Conservation (phyloP, 2,329 filamentous ascomycete genomes). For the Juglanconis juglandina region DNA sequence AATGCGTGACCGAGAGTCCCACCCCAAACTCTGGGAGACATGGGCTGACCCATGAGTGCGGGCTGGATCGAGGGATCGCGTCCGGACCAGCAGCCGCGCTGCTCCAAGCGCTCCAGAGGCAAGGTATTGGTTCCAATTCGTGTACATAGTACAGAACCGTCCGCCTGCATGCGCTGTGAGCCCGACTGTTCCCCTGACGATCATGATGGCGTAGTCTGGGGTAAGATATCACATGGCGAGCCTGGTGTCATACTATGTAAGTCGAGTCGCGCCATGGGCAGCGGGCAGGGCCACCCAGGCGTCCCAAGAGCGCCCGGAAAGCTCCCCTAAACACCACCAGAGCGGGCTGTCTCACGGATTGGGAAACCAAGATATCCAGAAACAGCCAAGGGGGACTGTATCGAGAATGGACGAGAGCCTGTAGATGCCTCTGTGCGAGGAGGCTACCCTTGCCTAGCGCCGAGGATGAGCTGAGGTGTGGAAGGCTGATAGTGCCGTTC, state of each 20-base stretch:
- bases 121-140: constrained; percentile 2
- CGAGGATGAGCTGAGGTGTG: constrained; percentile 23
- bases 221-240: constrained; percentile 13
- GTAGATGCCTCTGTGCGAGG: constrained; percentile 25
- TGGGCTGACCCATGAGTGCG: constrained; percentile 5
- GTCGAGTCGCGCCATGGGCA: neutral
- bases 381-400: constrained; percentile 12
- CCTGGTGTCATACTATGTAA: neutral
- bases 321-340: neutral
- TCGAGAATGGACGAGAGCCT: constrained; percentile 29
- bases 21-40: constrained; percentile 1
- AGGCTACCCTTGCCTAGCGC: constrained; percentile 23
- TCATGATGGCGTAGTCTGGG: constrained; percentile 17
- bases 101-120: neutral
- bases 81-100: constrained; percentile 4
- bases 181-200: constrained; percentile 15
- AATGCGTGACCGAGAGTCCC: constrained; percentile 2
- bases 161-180: constrained; percentile 9
- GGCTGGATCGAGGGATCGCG: constrained; percentile 5
- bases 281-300: constrained; percentile 13
- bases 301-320: constrained; percentile 1
- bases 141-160: constrained; percentile 11
- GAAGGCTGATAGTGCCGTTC: constrained; percentile 19
- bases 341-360: constrained; percentile 11
- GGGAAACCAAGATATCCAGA: constrained; percentile 19